Base-by-base conservation (phyloP, 2,329 filamentous ascomycete genomes). In the Amesomyces nigricolor region DNA sequence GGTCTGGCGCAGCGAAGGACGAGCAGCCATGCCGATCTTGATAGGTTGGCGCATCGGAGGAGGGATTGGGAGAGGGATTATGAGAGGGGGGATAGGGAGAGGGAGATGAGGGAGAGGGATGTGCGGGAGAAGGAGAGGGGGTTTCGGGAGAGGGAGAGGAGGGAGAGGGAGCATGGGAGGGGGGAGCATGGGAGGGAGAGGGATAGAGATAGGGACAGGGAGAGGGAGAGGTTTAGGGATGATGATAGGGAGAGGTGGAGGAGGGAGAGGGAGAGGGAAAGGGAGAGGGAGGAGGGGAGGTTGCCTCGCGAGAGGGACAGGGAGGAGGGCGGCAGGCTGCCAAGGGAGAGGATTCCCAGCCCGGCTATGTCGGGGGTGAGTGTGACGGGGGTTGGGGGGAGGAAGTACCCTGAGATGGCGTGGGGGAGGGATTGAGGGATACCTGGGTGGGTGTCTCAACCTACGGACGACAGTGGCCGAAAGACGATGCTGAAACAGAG, bases 341-440 rank as follows among this genome's bases (percentile, higher is more conserved):
- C 70, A 1, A 67, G 71, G 29, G 64, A 65, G 6, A 58, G 66
- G 44, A 56, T 65, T 65, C 52, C 66, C 0, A 70, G 67, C 42
- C 67, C 67, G 30, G 70, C 68, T 10, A 66, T 72, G 22, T 67
- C 67, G n/a, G 66, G 66, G 11, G 65, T 69, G 9, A 17, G 47
- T 4, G 55, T 58, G 7, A 69, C 72, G 17, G 67, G 71, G 7
- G 66, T 71, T 17, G 60, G 68, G 1, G 71, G 70, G 9, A 66
- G 74, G 61, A 67, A 70, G 58, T 74, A 76, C 57, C 68, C 72
- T 11, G 72, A 62, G 19, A 44, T 54, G 17, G n/a, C 32, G 8
- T 59, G 56, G 56, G 71, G 43, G 63, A 71, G 19, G 64, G 66
- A 16, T 8, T 58, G 32, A 58, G 52, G 14, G 38, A 16, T 2